Evolutionary conservation across 1,139 yeast species (phyloP), one percentile per base, ranked within the genome.

Genomic region (Blastobotrys proliferans): DNA sequence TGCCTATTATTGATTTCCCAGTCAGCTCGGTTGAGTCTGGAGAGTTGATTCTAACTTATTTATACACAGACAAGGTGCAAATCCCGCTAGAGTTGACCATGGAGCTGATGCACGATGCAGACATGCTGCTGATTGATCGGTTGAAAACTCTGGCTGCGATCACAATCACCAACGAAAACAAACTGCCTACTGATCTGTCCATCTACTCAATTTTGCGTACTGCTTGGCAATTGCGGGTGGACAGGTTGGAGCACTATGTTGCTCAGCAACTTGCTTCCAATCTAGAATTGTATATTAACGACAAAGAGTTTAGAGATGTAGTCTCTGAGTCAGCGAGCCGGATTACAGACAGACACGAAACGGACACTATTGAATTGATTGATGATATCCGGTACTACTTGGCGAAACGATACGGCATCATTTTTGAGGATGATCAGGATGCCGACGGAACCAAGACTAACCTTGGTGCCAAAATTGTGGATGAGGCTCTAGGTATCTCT

Each of bases 381-480:
- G 94, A 84, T 63, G 94, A 84, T 63, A 79, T 84, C 9, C 68
- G 90, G 48, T 84, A 73, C 60, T 82, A 79, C 51, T 61, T 84
- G 43, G 63, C 73, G 2, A 72, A 73, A 55, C 77, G 74, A 51
- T 73, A 74, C 45, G 61, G 61, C 6, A 58, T 66, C 21, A 45
- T 53, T 22, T 48, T 48, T 24, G 53, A 40, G 13, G 53, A 47
- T 19, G 48, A 45, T 13, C 39, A 33, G 21, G 47, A 43, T 18
- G 48, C 47, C 11, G 44, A 40, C 3, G 30, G 30, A n/a, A 40
- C 49, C 6, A 32, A 38, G 18, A 31, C 25, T 14, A 33, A 32
- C 14, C 34, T 44, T 16, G 40, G 40, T 8, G 38, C 28, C 3
- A 45, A 40, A 30, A 41, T 47, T 9, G 33, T 32, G n/a, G 51